Conservation (phyloP, 805 yeast genomes). For the Wickerhamomyces queroliae region DNA sequence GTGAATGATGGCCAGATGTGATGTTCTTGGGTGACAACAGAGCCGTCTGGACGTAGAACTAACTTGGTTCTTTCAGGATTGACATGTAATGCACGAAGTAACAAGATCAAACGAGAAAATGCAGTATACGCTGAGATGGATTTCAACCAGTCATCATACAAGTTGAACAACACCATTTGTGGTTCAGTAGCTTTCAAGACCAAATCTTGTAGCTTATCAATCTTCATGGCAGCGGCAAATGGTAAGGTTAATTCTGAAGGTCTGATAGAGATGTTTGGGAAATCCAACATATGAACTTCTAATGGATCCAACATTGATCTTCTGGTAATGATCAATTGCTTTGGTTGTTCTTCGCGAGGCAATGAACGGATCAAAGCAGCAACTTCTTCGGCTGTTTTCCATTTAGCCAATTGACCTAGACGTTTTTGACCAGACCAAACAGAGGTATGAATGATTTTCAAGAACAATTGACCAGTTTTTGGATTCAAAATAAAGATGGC, state of each 20-base stretch:
- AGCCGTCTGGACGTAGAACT: slow-evolving; percentile 69
- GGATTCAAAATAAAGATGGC: slow-evolving; percentile 89
- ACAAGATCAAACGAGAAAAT: slow-evolving; percentile 76
- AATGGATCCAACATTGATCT: slow-evolving; percentile 91
- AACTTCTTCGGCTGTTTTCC: slow-evolving; percentile 98
- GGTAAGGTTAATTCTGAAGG: slow-evolving; percentile 89
- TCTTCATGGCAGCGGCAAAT: slow-evolving; percentile 77
- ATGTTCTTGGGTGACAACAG: slow-evolving; percentile 63
- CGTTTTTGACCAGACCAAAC: slow-evolving; percentile 98
- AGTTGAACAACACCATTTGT: slow-evolving; percentile 83
- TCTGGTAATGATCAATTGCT: slow-evolving; percentile 83
- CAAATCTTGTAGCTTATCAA: slow-evolving; percentile 72
- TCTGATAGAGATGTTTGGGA: slow-evolving; percentile 85
- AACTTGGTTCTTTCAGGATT: slow-evolving; percentile 71
- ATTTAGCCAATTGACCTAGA: slow-evolving; percentile 86
- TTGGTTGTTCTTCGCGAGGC: slow-evolving; percentile 93
- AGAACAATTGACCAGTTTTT: slow-evolving; percentile 80
- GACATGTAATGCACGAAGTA: slow-evolving; percentile 78
- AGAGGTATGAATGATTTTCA: slow-evolving; percentile 87
- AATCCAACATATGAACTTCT: slow-evolving; percentile 95
- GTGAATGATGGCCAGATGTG: slow-evolving; percentile 92
- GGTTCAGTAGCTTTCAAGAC: slow-evolving; percentile 88
- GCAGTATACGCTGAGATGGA: slow-evolving; percentile 87
- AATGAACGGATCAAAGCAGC: slow-evolving; percentile 85
- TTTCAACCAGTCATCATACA: slow-evolving; percentile 92